Conservation (phyloP, 345 rosid species). For the Eucalyptus urophylla region DNA sequence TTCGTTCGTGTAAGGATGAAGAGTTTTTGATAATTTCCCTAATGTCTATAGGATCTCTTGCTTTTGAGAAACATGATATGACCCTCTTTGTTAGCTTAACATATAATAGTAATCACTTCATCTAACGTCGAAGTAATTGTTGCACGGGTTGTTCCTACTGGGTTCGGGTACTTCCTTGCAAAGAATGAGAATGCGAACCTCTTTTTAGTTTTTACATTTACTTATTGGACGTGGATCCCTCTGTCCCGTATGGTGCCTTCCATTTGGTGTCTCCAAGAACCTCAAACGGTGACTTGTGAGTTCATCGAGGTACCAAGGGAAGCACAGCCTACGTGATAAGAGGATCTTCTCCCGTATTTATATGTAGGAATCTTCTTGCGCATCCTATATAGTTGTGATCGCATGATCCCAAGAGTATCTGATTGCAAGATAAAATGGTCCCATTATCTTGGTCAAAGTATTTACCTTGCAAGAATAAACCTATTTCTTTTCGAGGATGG, state of each 20-base stretch:
- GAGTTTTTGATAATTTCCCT: background rate
- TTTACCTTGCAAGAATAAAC: background rate
- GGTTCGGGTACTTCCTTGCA: background rate
- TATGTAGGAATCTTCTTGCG: background rate
- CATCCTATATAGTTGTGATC: background rate
- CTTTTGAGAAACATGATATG: background rate
- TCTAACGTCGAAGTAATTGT: background rate
- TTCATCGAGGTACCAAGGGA: background rate
- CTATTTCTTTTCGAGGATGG: background rate
- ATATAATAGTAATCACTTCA: background rate
- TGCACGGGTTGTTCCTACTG: background rate
- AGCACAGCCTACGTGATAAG: background rate
- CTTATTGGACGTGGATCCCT: background rate
- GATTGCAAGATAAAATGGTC: background rate
- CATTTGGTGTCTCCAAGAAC: background rate
- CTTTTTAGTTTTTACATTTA: background rate
- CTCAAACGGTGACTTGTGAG: background rate
- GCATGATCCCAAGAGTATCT: background rate
- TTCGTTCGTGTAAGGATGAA: background rate
- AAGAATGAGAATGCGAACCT: background rate
- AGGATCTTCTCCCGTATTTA: background rate
- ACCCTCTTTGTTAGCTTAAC: background rate
- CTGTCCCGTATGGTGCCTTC: background rate
- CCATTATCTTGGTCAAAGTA: background rate
- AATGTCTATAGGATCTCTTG: background rate